Evolutionary conservation across 2,329 filamentous ascomycete genomes (phyloP).

Genomic region (Fusarium paranaense): DNA sequence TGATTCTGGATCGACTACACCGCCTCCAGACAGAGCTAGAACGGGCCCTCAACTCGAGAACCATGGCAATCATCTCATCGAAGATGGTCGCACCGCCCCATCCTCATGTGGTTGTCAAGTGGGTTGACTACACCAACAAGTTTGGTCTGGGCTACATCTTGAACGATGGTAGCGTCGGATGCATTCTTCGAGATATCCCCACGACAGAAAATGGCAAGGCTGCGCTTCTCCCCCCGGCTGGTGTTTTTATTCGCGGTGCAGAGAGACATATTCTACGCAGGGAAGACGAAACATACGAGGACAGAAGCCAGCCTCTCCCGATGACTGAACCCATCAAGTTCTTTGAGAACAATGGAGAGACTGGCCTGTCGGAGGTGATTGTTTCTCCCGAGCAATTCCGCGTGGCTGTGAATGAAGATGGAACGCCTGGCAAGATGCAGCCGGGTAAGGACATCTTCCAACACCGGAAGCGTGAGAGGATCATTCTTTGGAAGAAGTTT

Average conservation of each 20-base stretch:
- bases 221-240: slow-evolving; percentile 73
- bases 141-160: slow-evolving; percentile 87
- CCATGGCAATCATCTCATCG: slow-evolving; percentile 69
- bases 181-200: slow-evolving; percentile 70
- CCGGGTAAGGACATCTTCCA: slow-evolving; percentile 74
- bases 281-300: slow-evolving; percentile 65
- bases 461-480: slow-evolving; percentile 73
- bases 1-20: slow-evolving; percentile 66
- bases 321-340: slow-evolving; percentile 75
- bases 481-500: slow-evolving; percentile 79
- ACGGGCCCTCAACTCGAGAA: slow-evolving; percentile 71
- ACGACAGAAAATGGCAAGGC: slow-evolving; percentile 62
- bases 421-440: slow-evolving; percentile 70
- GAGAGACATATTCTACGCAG: slow-evolving; percentile 76
- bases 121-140: slow-evolving; percentile 91
- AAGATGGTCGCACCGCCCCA: slow-evolving; percentile 66
- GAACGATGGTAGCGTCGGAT: slow-evolving; percentile 84
- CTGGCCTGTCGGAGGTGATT: slow-evolving; percentile 72
- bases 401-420: slow-evolving; percentile 65
- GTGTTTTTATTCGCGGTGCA: slow-evolving; percentile 77
- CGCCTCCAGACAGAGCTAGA: slow-evolving; percentile 71
- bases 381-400: slow-evolving; percentile 73
- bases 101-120: slow-evolving; percentile 78
- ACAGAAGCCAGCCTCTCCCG: slow-evolving; percentile 72
- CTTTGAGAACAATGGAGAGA: slow-evolving; percentile 76